Base-by-base conservation (phyloP, 768 basidiomycete species). In the Rhodotorula paludigena region DNA sequence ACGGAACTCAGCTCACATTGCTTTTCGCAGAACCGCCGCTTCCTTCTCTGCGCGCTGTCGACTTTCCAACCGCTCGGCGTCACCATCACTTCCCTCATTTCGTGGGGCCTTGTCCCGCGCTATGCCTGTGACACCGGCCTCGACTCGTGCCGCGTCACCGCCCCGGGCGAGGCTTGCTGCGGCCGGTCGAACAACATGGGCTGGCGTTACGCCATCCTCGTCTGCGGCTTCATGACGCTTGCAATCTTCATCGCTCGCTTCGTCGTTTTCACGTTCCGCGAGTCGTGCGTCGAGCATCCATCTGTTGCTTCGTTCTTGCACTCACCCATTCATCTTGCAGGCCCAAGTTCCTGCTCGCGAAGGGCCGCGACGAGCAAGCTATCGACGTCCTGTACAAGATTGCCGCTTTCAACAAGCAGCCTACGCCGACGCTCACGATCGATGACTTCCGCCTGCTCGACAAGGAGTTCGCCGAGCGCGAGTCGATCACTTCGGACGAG, bases 11-110 rank as follows among this genome's bases (percentile, higher is more conserved):
- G 5, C 33, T 15, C 10, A 21, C 18, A 10, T 39, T 9, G 12
- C 47, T 15, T 15, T 28, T 11, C 25, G 47, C n/a, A 48, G 47
- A 64, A 57, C 49, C 64, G 63, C 16, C 63, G 62, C 23, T 71
- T 66, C 61, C 64, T 71, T 23, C 69, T 71, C 45, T 71, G 64
- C 47, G 70, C 78, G 14, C 76, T 81, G 1, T 80, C 79, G 33
- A 68, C 78, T 23, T 81, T 77, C 74, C 80, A 81, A 68, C 80
- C 80, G 2, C 66, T 80, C 63, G 80, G 80, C 20, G 80, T 81
- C 55, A 75, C 78, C 45, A 32, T 51, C 51, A 16, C 49, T 3
- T 54, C 52, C 15, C n/a, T 66, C 11, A 59, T 65, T 48, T 41
- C 42, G 12, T 68, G 61, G 61, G 67, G 67, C 5, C 36, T 57